Conservation (phyloP, 352 stramenopile species). For the Phytophthora vignae region DNA sequence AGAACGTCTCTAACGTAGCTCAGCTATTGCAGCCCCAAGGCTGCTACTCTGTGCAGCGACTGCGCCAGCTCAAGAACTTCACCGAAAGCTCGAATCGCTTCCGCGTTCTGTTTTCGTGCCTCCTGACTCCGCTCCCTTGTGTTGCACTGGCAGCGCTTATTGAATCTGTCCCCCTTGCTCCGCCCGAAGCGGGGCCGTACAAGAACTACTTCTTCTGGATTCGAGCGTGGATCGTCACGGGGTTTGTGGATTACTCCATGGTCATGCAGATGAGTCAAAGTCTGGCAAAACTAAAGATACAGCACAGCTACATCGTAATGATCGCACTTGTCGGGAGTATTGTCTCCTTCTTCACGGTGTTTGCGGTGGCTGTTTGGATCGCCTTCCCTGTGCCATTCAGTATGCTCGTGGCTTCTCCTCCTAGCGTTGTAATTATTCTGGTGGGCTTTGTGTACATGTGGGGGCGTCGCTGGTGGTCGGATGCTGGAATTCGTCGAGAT, state of each 20-base stretch:
- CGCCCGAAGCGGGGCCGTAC: neutral
- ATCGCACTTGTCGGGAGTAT: neutral
- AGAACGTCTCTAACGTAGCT: neutral
- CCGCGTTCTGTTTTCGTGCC: neutral
- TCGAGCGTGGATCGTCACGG: conserved; percentile 1
- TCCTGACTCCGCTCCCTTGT: neutral
- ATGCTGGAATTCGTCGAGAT: conserved; percentile 14
- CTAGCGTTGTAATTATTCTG: conserved; percentile 17
- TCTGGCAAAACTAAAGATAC: neutral
- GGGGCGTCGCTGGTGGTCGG: conserved; percentile 11
- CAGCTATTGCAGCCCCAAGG: neutral
- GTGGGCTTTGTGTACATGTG: conserved; percentile 14
- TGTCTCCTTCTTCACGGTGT: conserved; percentile 6
- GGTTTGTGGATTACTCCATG: conserved; percentile 4
- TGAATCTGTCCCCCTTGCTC: neutral
- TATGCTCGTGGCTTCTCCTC: conserved; percentile 30
- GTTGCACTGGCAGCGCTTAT: neutral
- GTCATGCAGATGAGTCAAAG: conserved; percentile 10
- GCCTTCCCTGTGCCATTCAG: conserved; percentile 27
- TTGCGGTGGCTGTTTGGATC: conserved; percentile 12
- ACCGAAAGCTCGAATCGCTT: neutral
- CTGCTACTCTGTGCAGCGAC: neutral
- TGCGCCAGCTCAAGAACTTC: neutral
- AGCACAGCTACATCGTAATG: conserved; percentile 1
- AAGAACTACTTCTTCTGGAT: conserved; percentile 2